Conservation (phyloP, 805 yeast genomes). For the Lachancea lanzarotensis region DNA sequence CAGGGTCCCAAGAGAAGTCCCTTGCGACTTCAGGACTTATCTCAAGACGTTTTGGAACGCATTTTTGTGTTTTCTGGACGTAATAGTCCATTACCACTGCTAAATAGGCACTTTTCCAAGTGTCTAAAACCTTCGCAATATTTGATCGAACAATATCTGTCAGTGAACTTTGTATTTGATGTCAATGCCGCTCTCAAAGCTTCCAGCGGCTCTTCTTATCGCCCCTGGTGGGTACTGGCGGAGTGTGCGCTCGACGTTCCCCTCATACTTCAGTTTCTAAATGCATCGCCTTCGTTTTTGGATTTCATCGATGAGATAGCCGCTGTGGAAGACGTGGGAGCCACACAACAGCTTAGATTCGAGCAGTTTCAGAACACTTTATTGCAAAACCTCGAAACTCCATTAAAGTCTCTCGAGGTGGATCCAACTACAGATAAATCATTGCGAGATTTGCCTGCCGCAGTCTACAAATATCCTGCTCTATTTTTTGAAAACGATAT, state of each 20-base stretch:
- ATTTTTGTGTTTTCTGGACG: conserved; percentile 13
- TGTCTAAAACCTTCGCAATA: conserved; percentile 15
- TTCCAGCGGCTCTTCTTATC: background rate
- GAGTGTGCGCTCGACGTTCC: conserved; percentile 8
- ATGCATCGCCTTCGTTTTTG: conserved; percentile 5
- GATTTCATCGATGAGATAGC: conserved; percentile 7
- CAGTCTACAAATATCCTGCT: conserved; percentile 14
- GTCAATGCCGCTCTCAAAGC: conserved; percentile 1
- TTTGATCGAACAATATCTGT: conserved; percentile 9
- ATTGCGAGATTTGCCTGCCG: conserved; percentile 15
- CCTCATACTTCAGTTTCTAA: conserved; percentile 6
- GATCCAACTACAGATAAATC: conserved; percentile 1
- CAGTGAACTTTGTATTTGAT: conserved; percentile 7
- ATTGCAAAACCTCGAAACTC: background rate
- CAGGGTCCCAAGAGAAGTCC: background rate
- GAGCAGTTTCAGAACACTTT: background rate
- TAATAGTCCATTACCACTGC: conserved; percentile 10
- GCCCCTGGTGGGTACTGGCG: conserved; percentile 4
- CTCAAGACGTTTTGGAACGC: conserved; percentile 16
- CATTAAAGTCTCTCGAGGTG: background rate
- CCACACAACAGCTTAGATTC: conserved; percentile 1
- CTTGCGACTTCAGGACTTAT: conserved; percentile 11
- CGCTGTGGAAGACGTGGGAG: background rate
- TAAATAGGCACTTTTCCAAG: conserved; percentile 16
- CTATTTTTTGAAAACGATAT: conserved; percentile 14